Evolutionary conservation across 129 eudicot genomes (phyloP).

Genomic region (Solidago caesia): DNA sequence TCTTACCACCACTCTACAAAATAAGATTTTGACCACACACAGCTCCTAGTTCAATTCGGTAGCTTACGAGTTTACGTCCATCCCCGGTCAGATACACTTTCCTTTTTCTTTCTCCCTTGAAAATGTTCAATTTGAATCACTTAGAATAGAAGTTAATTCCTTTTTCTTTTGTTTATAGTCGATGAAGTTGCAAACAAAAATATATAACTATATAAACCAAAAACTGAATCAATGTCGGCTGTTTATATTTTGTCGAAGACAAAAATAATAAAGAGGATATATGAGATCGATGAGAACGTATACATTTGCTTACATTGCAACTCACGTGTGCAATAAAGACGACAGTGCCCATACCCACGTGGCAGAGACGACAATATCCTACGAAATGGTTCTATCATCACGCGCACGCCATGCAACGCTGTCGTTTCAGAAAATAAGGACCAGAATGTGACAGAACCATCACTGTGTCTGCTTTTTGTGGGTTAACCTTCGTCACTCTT

Average conservation of each 20-base stretch:
- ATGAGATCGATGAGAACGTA: not conserved
- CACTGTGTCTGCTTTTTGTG: constrained; percentile 14
- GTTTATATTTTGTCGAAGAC: not conserved
- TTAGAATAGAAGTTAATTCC: not conserved
- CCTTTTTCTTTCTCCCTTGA: not conserved
- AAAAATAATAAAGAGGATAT: not conserved
- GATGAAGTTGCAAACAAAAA: not conserved
- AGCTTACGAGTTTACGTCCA: too few species aligned
- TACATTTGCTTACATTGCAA: constrained; percentile 17
- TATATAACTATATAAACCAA: not conserved
- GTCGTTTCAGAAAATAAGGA: constrained; percentile 21
- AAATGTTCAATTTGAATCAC: not conserved
- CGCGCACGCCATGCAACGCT: constrained; percentile 33
- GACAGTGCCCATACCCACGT: constrained; percentile 25
- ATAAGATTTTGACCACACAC: too few species aligned
- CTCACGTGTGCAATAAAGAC: constrained; percentile 37
- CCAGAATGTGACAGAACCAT: constrained; percentile 22
- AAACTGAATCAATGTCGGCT: not conserved
- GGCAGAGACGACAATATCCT: constrained; percentile 27
- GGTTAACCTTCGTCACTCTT: constrained; percentile 23
- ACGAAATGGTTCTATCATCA: constrained; percentile 20
- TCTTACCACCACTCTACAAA: too few species aligned
- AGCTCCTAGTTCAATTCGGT: too few species aligned
- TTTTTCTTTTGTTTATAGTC: not conserved
- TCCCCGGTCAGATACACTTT: too few species aligned